phyloP scores from a whole-genome alignment of 257 asterid species.

The Petunia axillaris region DNA sequence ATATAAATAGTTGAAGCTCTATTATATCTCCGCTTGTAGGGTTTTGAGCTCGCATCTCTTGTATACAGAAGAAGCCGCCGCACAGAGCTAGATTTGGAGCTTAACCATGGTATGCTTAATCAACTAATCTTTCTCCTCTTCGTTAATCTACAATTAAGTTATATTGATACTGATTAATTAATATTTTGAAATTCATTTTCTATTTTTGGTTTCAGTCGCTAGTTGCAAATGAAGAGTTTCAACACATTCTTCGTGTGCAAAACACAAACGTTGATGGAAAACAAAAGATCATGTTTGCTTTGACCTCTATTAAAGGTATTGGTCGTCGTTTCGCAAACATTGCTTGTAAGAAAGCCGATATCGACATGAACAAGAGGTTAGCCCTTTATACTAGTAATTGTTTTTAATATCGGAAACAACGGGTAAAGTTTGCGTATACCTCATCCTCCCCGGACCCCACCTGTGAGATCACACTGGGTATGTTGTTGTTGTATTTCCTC shows the following conservation, averaged over 20 bases:
- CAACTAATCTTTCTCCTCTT: background rate
- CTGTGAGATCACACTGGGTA: too few relatives aligned
- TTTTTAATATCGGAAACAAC: background rate
- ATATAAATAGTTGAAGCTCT: background rate
- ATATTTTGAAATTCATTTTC: background rate
- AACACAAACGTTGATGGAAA: constrained; percentile 22
- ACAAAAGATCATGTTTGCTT: constrained; percentile 18
- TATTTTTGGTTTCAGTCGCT: constrained; percentile 17
- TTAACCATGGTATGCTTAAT: constrained; percentile 6
- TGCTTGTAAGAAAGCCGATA: constrained; percentile 25
- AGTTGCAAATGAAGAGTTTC: constrained; percentile 24
- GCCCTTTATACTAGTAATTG: background rate
- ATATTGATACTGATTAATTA: background rate
- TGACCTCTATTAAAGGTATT: constrained; percentile 24
- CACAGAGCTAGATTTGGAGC: background rate
- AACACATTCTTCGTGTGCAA: constrained; percentile 28
- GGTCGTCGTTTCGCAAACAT: constrained; percentile 23
- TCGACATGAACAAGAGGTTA: constrained; percentile 26
- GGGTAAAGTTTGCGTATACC: too few relatives aligned
- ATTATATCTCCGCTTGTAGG: background rate
- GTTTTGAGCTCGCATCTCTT: background rate
- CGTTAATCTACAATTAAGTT: background rate
- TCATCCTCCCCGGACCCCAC: too few relatives aligned
- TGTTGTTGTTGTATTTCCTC: too few relatives aligned
- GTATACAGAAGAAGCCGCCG: background rate